Evolutionary conservation across 805 yeast species (phyloP).

Genomic region (Wickerhamiella brachini): DNA sequence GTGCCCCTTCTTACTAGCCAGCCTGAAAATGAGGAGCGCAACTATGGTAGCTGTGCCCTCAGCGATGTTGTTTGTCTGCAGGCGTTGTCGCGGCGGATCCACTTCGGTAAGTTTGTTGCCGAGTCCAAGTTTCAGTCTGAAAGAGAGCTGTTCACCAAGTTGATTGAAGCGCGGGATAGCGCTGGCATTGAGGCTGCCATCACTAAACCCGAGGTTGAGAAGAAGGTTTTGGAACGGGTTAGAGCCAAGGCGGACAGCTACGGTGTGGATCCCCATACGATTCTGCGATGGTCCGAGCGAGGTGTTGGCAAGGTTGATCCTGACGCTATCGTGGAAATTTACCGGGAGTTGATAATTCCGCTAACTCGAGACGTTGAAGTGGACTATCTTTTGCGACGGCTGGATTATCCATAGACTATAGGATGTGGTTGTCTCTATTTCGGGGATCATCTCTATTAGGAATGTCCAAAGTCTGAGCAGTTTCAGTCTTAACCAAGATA

Average conservation of each 20-base stretch:
- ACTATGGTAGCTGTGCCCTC: slow-evolving; percentile 72
- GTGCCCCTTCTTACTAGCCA: slow-evolving; percentile 60
- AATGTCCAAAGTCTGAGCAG: too few species aligned
- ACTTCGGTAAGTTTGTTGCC: slow-evolving; percentile 95
- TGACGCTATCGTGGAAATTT: slow-evolving; percentile 66
- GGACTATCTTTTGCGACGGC: slow-evolving; percentile 72
- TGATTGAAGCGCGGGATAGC: slow-evolving; percentile 54
- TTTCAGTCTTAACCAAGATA: slow-evolving; percentile 16
- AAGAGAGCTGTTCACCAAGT: slow-evolving; percentile 42
- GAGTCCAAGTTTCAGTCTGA: slow-evolving; percentile 79
- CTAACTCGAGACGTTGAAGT: slow-evolving; percentile 91
- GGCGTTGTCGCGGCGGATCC: slow-evolving; percentile 80
- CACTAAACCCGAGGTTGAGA: slow-evolving; percentile 80
- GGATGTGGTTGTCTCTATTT: background rate
- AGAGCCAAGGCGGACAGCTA: slow-evolving; percentile 70
- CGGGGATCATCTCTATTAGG: too few species aligned
- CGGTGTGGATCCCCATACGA: slow-evolving; percentile 67
- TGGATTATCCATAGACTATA: slow-evolving; percentile 30
- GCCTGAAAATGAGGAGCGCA: slow-evolving; percentile 65
- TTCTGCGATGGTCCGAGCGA: slow-evolving; percentile 45
- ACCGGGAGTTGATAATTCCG: slow-evolving; percentile 82
- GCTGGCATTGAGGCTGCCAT: slow-evolving; percentile 66
- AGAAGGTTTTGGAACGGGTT: slow-evolving; percentile 64
- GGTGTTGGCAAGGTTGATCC: slow-evolving; percentile 67
- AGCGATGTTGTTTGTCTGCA: slow-evolving; percentile 81